These are phyloP conservation scores for Mycena olivaceomarginata DNA, from an alignment of 768 basidiomycete genomes.

Conservation along the genomic window DNA sequence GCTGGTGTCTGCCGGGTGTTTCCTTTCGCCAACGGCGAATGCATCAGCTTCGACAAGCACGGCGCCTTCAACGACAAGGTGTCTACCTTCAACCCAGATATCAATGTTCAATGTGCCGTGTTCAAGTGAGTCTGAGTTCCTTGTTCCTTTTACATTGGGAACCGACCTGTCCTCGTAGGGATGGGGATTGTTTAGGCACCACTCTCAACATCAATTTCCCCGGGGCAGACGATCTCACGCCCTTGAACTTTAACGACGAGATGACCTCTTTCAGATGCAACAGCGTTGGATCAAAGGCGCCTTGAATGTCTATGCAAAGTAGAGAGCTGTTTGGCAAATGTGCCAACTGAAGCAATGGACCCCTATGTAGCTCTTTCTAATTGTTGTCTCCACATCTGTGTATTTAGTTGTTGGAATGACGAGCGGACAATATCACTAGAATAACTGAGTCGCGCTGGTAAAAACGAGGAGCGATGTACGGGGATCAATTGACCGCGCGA, in stretches of 20 bases:
- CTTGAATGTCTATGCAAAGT: neutral
- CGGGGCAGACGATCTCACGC: neutral
- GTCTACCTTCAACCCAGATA: neutral
- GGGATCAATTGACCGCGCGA: too few relatives aligned
- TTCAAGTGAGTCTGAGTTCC: neutral
- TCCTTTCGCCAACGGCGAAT: neutral
- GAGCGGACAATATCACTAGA: too few relatives aligned
- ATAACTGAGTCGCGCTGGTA: too few relatives aligned
- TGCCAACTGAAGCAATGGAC: too few relatives aligned
- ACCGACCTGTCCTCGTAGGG: neutral
- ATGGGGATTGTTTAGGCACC: neutral
- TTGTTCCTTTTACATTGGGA: too few relatives aligned
- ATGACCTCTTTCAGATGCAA: neutral
- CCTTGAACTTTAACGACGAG: neutral
- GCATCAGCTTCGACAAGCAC: neutral
- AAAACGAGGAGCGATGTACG: too few relatives aligned
- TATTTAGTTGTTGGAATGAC: too few relatives aligned
- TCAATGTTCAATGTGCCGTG: neutral
- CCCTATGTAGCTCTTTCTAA: too few relatives aligned
- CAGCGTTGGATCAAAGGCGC: neutral
- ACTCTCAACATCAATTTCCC: neutral
- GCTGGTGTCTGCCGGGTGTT: neutral
- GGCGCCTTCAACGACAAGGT: neutral
- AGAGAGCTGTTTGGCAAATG: too few relatives aligned
- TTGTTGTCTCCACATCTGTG: too few relatives aligned